phyloP scores from a whole-genome alignment of 192 early-diverging fungal genomes.

The Backusella parvicylindrica region DNA sequence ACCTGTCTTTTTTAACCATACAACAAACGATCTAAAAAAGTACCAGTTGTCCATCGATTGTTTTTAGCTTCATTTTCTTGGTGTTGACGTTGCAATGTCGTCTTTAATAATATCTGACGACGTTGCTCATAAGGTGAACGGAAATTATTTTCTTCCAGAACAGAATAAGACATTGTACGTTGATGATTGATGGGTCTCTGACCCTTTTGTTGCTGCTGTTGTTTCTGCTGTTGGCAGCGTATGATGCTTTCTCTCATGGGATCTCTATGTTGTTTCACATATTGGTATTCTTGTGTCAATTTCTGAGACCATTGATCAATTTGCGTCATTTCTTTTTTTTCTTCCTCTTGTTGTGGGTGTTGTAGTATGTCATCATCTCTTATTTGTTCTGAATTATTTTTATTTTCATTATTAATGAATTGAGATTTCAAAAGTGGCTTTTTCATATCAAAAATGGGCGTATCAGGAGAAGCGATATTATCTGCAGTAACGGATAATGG shows the following conservation, averaged over 20 bases:
- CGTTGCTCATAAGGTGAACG: background rate
- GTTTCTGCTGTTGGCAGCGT: conserved; percentile 12
- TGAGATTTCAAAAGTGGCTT: conserved; percentile 5
- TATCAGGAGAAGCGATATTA: background rate
- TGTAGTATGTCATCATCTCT: conserved; percentile 33
- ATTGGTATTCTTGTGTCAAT: conserved; percentile 37
- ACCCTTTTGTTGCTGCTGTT: background rate
- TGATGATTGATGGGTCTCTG: background rate
- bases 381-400: conserved; percentile 26
- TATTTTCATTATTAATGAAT: background rate
- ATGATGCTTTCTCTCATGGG: conserved; percentile 42
- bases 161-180: conserved; percentile 3
- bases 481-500: conserved; percentile 7
- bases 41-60: background rate
- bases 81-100: background rate
- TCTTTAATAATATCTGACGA: background rate
- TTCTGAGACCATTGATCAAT: background rate
- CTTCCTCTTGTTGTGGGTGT: conserved; percentile 33
- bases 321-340: conserved; percentile 15
- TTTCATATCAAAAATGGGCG: background rate
- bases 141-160: background rate
- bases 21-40: conserved; percentile 5
- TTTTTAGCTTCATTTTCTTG: background rate
- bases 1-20: background rate
- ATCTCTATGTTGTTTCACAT: conserved; percentile 30